phyloP scores from a whole-genome alignment of 192 early-diverging fungal genomes.

The Chytriomyces confervae region DNA sequence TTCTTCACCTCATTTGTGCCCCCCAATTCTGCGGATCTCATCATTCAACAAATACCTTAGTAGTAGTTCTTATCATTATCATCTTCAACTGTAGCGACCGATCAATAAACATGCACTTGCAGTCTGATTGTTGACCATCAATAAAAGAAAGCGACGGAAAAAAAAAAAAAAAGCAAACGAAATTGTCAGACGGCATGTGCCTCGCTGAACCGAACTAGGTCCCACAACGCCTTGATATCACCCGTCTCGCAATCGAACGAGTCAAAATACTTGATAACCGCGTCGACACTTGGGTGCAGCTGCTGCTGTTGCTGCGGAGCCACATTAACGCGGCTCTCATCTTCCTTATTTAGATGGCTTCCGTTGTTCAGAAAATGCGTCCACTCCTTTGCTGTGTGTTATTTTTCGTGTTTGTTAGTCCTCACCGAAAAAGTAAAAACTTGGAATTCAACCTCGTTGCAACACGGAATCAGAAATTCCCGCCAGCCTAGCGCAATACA shows the following conservation, averaged over 20 bases:
- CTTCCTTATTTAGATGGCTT: constrained; percentile 4
- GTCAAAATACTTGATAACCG: constrained; percentile 17
- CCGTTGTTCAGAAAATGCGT: constrained; percentile 34
- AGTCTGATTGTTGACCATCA: no score
- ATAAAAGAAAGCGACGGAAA: no score
- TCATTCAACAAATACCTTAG: not conserved
- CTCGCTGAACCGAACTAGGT: constrained; percentile 4
- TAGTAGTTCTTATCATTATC: no score
- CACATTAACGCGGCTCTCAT: no score
- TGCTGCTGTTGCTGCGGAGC: no score
- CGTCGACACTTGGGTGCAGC: not conserved
- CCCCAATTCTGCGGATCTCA: not conserved
- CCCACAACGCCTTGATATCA: constrained; percentile 6
- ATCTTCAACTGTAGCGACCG: no score
- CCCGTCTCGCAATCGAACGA: constrained; percentile 28
- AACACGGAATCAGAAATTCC: constrained; percentile 45
- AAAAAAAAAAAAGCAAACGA: not conserved
- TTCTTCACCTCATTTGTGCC: no score
- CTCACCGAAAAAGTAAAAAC: not conserved
- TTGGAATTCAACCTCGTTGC: constrained; percentile 39
- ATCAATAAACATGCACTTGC: no score
- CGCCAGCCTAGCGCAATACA: constrained; percentile 56
- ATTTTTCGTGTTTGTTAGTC: not conserved
- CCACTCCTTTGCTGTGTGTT: constrained; percentile 27
- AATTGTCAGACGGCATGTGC: not conserved